A percentile compares a stretch with the other conserved stretches of the same genome.
Evolutionary conservation across 2,329 filamentous ascomycete species (phyloP).

Genomic region (Pseudocercospora cruenta): DNA sequence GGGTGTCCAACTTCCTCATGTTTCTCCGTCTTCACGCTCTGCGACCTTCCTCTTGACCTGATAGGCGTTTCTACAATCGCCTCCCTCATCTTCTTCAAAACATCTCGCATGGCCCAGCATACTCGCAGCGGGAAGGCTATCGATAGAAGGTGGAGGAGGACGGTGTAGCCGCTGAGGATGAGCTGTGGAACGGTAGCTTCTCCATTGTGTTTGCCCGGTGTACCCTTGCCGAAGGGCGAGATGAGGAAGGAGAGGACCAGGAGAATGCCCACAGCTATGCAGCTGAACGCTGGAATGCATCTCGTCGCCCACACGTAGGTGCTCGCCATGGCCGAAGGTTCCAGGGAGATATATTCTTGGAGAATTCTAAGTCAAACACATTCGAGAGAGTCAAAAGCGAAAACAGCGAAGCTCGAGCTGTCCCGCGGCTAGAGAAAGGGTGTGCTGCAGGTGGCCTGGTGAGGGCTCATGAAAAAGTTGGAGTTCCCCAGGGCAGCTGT

Average conservation of each 20-base stretch:
- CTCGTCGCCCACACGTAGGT: constrained; percentile 35
- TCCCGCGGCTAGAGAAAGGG: constrained; percentile 9
- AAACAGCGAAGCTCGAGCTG: not conserved
- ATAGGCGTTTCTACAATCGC: constrained; percentile 24
- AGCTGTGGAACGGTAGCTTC: constrained; percentile 35
- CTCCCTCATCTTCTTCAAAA: constrained; percentile 47
- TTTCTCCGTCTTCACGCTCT: constrained; percentile 27
- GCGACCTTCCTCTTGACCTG: constrained; percentile 24
- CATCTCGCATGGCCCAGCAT: constrained; percentile 63
- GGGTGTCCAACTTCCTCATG: constrained; percentile 19
- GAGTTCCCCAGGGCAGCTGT: constrained; percentile 8
- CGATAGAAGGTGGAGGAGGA: constrained; percentile 67
- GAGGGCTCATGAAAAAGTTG: constrained; percentile 13
- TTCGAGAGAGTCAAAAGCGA: constrained; percentile 14
- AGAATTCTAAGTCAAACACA: not conserved
- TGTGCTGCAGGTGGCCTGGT: constrained; percentile 13
- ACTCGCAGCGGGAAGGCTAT: constrained; percentile 66
- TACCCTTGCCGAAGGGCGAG: constrained; percentile 32
- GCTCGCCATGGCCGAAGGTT: constrained; percentile 22
- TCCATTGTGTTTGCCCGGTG: constrained; percentile 31
- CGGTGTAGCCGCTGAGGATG: constrained; percentile 56
- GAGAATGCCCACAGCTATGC: constrained; percentile 28
- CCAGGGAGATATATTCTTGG: not conserved
- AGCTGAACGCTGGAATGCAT: constrained; percentile 36
- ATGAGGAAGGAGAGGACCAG: constrained; percentile 36